Base-by-base conservation (phyloP, 768 basidiomycete genomes). In the Tubosaeta sp. region DNA sequence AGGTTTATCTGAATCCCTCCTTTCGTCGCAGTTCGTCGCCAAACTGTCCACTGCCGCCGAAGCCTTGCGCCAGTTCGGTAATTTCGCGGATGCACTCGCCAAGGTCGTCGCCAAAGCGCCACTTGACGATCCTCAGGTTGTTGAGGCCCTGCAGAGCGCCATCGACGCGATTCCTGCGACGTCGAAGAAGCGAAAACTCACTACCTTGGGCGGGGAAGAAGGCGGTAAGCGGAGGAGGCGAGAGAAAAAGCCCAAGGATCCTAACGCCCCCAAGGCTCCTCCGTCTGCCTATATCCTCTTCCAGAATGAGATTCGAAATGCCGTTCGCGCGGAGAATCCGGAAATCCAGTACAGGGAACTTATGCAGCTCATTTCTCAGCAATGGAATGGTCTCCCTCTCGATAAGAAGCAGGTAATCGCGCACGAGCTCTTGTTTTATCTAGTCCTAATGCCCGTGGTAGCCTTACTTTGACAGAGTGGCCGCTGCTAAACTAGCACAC, bases 181-280 rank as follows among this genome's bases (percentile, higher is more conserved):
- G 19, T 66, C 68, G 22, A 76, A 73, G 55, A 88, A 88, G 67
- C 81, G 82, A 63, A 86, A 82, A 62, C 52, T 67, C 34, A 44
- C 61, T 0, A 50, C 27, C 38, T 32, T 54, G 16, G 71, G 73
- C 25, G 62, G 57, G 10, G 73, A 66, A 5, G 77, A 75, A 43
- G 68, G 63, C 26, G 76, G 72, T 11, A 69, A 63, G 55, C 59
- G 64, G 53, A 64, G 57, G 38, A 72, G 55, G 50, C 64, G 70
- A 43, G 70, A 68, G 51, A 92, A 85, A 71, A 86, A 86, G 60
- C 76, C 63, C 37, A 84, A 86, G 69, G 95, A 98, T 63, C 93
- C 94, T 17, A 88, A 94, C 69, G 93, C 93, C 52, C 95, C 95
- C 31, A 97, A 95, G 67, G 85, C 92, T 9, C 95, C 95, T 26